Percentiles rank a stretch among this genome's conserved stretches.
Conservation (phyloP, 768 basidiomycete genomes). For the Psilocybe sp. region DNA sequence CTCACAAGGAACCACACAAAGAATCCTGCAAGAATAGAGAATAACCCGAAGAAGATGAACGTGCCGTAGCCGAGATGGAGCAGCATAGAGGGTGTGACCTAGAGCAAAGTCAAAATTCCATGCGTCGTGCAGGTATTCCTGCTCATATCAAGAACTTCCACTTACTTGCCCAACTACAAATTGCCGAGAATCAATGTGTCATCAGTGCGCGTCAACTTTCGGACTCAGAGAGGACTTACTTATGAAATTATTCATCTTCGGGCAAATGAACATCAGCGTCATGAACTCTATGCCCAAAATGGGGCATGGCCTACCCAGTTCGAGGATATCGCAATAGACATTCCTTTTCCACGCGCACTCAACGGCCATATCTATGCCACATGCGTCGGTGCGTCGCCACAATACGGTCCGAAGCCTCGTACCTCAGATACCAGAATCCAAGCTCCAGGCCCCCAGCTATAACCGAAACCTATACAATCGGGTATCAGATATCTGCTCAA, state of each 20-base stretch:
- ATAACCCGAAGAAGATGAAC: slow-evolving; percentile 73
- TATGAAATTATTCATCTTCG: slow-evolving; percentile 76
- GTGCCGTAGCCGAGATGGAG: slow-evolving; percentile 64
- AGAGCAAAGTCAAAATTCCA: too few relatives aligned
- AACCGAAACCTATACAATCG: slow-evolving; percentile 51
- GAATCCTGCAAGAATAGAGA: slow-evolving; percentile 67
- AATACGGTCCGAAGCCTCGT: neutral
- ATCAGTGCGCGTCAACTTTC: neutral
- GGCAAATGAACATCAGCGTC: neutral
- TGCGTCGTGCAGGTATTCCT: too few relatives aligned
- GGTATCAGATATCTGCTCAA: neutral
- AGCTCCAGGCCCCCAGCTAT: slow-evolving; percentile 75
- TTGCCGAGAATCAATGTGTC: slow-evolving; percentile 1
- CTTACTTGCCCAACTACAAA: slow-evolving; percentile 43
- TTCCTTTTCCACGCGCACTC: slow-evolving; percentile 70
- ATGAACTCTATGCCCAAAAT: neutral
- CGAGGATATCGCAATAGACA: slow-evolving; percentile 71
- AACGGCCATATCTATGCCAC: slow-evolving; percentile 56
- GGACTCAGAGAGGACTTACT: slow-evolving; percentile 37
- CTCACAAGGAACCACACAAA: slow-evolving; percentile 65
- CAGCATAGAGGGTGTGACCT: slow-evolving; percentile 68
- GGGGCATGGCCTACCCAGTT: slow-evolving; percentile 56
- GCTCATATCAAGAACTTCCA: too few relatives aligned
- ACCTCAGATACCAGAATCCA: slow-evolving; percentile 77
- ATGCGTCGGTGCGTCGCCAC: neutral